Evolutionary conservation across 176 grass and related monocot species (phyloP).

Genomic region (Alopecurus myosuroides): DNA sequence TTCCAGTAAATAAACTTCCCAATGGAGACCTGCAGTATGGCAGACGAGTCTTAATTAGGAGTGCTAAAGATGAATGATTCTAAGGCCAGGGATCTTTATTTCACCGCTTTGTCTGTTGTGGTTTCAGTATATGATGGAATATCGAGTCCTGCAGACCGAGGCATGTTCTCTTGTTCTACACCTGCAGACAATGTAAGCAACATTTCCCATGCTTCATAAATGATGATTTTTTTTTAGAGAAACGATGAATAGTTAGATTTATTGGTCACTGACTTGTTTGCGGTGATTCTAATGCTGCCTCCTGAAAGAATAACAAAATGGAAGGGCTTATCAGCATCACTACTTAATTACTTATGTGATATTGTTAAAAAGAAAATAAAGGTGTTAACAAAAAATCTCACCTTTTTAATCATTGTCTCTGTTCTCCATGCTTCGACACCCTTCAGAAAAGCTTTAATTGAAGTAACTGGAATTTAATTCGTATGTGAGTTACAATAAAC

Average conservation of each 20-base stretch:
- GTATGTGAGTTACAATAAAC: too few species aligned
- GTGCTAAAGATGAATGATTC: neutral
- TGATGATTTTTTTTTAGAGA: too few species aligned
- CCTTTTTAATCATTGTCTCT: constrained; percentile 48
- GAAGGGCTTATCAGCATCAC: neutral
- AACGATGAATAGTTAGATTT: neutral
- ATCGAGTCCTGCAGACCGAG: constrained; percentile 8
- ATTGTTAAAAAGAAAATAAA: neutral
- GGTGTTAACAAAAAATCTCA: neutral
- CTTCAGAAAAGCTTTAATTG: constrained; percentile 72
- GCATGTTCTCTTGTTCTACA: constrained; percentile 40
- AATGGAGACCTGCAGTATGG: constrained; percentile 42
- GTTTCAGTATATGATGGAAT: neutral
- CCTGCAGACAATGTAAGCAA: neutral
- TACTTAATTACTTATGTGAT: too few species aligned
- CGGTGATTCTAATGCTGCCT: constrained; percentile 14
- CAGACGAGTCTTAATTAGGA: neutral
- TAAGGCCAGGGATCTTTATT: neutral
- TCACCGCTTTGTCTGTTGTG: neutral
- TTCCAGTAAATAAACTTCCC: constrained; percentile 68
- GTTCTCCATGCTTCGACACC: constrained; percentile 65
- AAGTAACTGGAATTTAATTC: too few species aligned
- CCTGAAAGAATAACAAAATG: constrained; percentile 28
- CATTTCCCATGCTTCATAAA: too few species aligned
- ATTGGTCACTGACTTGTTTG: constrained; percentile 19